phyloP scores from a whole-genome alignment of 148 eudicot species.

The Selenicereus undatus region DNA sequence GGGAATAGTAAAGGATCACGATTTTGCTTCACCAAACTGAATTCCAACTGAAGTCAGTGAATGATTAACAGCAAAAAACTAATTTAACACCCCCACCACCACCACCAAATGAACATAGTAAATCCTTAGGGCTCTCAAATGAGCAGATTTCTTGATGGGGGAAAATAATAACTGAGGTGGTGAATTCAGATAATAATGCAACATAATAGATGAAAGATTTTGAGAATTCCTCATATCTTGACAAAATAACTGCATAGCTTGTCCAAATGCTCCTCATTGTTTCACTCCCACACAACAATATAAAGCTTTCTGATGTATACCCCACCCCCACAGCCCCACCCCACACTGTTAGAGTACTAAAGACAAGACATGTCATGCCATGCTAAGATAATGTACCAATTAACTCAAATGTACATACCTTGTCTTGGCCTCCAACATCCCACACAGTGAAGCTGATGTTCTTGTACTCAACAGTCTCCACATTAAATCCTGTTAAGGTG shows the following conservation, averaged over 20 bases:
- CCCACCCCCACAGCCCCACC: not conserved
- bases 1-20: too few relatives aligned
- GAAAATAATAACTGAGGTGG: too few relatives aligned
- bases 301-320: not conserved
- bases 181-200: too few relatives aligned
- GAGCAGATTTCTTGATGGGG: too few relatives aligned
- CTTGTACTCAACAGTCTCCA: conserved; percentile 66
- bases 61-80: not conserved
- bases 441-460: conserved; percentile 72
- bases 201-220: too few relatives aligned
- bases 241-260: too few relatives aligned
- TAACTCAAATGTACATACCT: conserved; percentile 27
- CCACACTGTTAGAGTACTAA: not conserved
- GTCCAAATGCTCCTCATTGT: too few relatives aligned
- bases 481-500: conserved; percentile 45
- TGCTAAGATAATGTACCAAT: not conserved
- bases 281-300: not conserved
- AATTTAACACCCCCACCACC: too few relatives aligned
- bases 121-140: too few relatives aligned
- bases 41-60: not conserved
- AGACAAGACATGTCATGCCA: not conserved
- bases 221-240: not conserved
- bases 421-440: conserved; percentile 80
- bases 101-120: too few relatives aligned
- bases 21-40: too few relatives aligned